phyloP scores from a whole-genome alignment of 2,329 filamentous ascomycete genomes.

The Aspergillus sp. region DNA sequence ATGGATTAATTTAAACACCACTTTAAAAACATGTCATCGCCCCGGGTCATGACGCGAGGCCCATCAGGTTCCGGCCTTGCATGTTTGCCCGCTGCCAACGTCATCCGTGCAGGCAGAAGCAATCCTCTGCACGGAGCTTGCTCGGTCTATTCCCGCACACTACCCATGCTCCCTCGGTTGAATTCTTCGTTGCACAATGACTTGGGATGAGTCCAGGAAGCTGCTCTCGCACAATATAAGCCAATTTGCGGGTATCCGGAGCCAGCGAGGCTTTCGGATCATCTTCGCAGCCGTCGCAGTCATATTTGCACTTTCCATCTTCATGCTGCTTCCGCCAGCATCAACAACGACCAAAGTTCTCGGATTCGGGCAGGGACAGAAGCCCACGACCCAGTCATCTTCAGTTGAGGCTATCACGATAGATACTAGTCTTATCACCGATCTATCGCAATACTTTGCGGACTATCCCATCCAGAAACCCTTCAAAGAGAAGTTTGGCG shows the following conservation, averaged over 20 bases:
- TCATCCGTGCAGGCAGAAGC: slow-evolving; percentile 6
- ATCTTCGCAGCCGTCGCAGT: not conserved
- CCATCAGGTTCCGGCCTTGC: not conserved
- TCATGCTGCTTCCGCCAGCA: not conserved
- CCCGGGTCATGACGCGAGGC: not conserved
- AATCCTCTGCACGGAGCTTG: not conserved
- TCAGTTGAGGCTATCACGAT: not conserved
- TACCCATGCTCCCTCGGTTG: not conserved
- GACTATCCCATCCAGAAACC: slow-evolving; percentile 7
- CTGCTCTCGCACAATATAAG: slow-evolving; percentile 1
- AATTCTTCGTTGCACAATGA: not conserved
- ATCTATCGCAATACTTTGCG: slow-evolving; percentile 6
- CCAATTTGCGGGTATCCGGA: not conserved
- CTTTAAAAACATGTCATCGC: not conserved
- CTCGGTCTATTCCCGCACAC: not conserved
- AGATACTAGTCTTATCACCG: not conserved
- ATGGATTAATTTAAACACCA: not conserved
- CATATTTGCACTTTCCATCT: not conserved
- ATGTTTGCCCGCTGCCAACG: slow-evolving; percentile 1
- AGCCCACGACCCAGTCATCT: not conserved
- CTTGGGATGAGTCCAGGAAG: not conserved
- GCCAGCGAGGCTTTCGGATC: not conserved
- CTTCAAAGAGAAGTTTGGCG: slow-evolving; percentile 7
- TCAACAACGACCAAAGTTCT: not conserved
- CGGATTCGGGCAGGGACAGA: not conserved